Conservation (phyloP, 2,329 filamentous ascomycete genomes). For the Stromatinia cepivora region DNA sequence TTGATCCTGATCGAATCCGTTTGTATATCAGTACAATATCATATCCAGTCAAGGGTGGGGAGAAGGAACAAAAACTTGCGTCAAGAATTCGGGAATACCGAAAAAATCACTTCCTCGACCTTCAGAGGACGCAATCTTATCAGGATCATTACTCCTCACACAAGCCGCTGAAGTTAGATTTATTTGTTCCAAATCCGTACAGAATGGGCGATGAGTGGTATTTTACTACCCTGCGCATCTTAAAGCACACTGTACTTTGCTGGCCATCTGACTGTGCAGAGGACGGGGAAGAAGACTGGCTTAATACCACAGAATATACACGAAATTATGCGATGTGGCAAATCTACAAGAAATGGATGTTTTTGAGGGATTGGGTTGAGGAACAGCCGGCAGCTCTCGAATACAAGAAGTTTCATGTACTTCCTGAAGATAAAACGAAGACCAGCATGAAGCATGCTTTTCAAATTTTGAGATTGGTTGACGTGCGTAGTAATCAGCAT, state of each 20-base stretch:
- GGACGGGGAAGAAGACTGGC: background rate
- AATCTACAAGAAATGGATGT: background rate
- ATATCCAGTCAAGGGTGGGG: background rate
- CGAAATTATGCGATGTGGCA: background rate
- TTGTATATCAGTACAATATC: background rate
- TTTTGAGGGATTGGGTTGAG: conserved; percentile 3
- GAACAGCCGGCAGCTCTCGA: background rate
- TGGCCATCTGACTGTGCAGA: background rate
- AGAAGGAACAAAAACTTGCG: background rate
- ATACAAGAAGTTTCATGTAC: background rate
- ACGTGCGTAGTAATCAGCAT: background rate
- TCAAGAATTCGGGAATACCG: background rate
- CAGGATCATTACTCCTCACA: too few relatives aligned
- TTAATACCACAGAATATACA: background rate
- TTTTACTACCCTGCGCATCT: background rate
- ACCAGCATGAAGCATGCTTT: background rate
- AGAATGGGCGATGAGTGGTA: conserved; percentile 3
- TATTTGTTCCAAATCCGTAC: background rate
- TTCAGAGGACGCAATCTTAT: too few relatives aligned
- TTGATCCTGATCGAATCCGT: too few relatives aligned
- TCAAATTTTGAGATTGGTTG: background rate
- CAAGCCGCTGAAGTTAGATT: background rate
- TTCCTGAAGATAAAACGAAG: background rate
- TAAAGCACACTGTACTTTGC: background rate
- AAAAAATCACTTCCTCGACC: rapidly evolving